Evolutionary conservation across 495 filamentous ascomycete genomes (phyloP).

Genomic region (Monascus purpureus): DNA sequence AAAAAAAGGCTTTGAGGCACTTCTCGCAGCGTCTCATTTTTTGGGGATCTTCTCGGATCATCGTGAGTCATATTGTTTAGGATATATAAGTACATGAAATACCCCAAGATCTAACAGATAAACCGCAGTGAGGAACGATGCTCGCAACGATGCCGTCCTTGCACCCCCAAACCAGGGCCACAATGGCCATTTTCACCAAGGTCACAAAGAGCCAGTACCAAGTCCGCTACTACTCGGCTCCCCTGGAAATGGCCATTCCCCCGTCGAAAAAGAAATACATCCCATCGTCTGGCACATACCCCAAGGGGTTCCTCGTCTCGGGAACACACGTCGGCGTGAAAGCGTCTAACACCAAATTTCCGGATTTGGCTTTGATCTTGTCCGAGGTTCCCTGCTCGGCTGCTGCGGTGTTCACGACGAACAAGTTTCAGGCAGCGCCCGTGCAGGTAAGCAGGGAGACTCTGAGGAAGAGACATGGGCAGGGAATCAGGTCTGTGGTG

Average conservation of each 20-base stretch:
- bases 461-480: slow-evolving; percentile 48
- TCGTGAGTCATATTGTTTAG: no score
- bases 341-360: slow-evolving; percentile 71
- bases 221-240: slow-evolving; percentile 46
- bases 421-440: slow-evolving; percentile 94
- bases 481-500: slow-evolving; percentile 66
- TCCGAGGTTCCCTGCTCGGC: slow-evolving; percentile 84
- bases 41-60: no score
- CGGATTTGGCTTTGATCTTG: slow-evolving; percentile 77
- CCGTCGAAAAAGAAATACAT: slow-evolving; percentile 75
- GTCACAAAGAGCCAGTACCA: slow-evolving; percentile 33
- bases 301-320: slow-evolving; percentile 76
- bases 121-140: neutral
- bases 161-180: slow-evolving; percentile 13
- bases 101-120: no score
- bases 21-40: no score
- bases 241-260: slow-evolving; percentile 47
- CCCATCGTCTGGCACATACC: slow-evolving; percentile 71
- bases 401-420: slow-evolving; percentile 92
- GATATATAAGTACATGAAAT: no score
- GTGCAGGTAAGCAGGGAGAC: slow-evolving; percentile 70
- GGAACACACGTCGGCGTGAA: slow-evolving; percentile 91
- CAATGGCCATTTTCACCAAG: slow-evolving; percentile 23
- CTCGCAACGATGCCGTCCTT: slow-evolving; percentile 13
- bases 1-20: neutral